These are phyloP conservation scores for Peltaster fructicola DNA, from an alignment of 2,329 filamentous ascomycete species.

Conservation along the genomic window DNA sequence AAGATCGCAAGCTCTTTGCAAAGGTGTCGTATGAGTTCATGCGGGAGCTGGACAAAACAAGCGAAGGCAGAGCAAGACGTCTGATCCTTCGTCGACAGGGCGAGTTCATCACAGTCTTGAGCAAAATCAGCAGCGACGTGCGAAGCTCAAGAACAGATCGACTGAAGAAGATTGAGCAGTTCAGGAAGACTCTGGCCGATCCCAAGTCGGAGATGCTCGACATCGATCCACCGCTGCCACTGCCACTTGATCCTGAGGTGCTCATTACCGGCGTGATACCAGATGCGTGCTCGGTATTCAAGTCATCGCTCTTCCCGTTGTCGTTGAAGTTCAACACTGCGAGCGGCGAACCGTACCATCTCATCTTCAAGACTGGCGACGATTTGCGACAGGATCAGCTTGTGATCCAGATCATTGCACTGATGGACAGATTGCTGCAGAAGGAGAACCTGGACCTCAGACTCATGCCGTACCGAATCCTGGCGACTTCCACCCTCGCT, in stretches of 20 bases:
- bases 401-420: constrained; percentile 89
- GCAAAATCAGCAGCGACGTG: constrained; percentile 77
- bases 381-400: constrained; percentile 93
- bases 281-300: constrained; percentile 82
- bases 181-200: constrained; percentile 72
- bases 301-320: constrained; percentile 81
- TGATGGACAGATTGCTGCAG: constrained; percentile 89
- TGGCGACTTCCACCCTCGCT: constrained; percentile 76
- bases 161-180: constrained; percentile 60
- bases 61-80: constrained; percentile 54
- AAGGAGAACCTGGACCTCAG: constrained; percentile 96
- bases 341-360: constrained; percentile 61
- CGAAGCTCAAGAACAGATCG: constrained; percentile 64
- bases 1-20: constrained; percentile 71
- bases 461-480: constrained; percentile 85
- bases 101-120: constrained; percentile 71
- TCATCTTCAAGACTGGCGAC: constrained; percentile 95
- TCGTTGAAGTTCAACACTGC: constrained; percentile 79
- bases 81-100: constrained; percentile 70
- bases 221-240: constrained; percentile 71
- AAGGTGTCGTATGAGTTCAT: constrained; percentile 96
- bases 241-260: constrained; percentile 75
- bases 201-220: constrained; percentile 72
- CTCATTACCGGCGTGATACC: constrained; percentile 63
- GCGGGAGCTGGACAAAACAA: constrained; percentile 57